Percentiles rank a stretch among this genome's conserved stretches.
Conservation (phyloP, 2,329 filamentous ascomycete species). For the Trichoderma koningii region DNA sequence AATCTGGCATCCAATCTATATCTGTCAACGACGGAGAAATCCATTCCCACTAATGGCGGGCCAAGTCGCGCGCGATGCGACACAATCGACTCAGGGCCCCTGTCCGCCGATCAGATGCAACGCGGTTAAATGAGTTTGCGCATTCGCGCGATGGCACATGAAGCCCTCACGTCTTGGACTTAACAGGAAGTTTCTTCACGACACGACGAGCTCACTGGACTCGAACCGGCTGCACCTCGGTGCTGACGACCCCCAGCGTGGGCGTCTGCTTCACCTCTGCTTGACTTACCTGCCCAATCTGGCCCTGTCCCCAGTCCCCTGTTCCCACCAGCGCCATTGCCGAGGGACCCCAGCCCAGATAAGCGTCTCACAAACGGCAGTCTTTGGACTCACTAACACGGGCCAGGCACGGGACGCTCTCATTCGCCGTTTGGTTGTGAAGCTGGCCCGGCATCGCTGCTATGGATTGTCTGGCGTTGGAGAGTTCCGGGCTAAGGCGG, state of each 20-base stretch:
- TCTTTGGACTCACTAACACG: background rate
- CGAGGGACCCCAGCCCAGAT: constrained; percentile 8
- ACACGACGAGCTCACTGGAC: background rate
- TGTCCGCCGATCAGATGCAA: constrained; percentile 11
- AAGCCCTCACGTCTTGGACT: background rate
- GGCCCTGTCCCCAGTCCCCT: background rate
- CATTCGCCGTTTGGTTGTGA: background rate
- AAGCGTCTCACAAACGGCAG: constrained; percentile 12
- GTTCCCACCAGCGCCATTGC: constrained; percentile 2
- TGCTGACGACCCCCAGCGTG: constrained; percentile 24
- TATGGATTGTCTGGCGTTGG: background rate
- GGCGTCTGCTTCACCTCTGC: constrained; percentile 4
- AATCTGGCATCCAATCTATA: background rate
- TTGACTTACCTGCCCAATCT: constrained; percentile 25
- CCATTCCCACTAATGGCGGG: constrained; percentile 26
- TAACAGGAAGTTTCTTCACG: constrained; percentile 7
- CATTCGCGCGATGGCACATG: constrained; percentile 11
- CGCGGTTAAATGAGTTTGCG: constrained; percentile 11
- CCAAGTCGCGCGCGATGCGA: constrained; percentile 3
- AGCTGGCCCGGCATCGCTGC: background rate
- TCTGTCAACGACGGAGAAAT: constrained; percentile 24
- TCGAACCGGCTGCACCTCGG: constrained; percentile 24
- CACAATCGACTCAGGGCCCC: constrained; percentile 4
- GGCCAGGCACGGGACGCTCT: background rate
- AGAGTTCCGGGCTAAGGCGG: constrained; percentile 2